Percentiles rank a stretch among this genome's conserved stretches.
Conservation (phyloP, 768 basidiomycete genomes). For the Mycena chlorophos region DNA sequence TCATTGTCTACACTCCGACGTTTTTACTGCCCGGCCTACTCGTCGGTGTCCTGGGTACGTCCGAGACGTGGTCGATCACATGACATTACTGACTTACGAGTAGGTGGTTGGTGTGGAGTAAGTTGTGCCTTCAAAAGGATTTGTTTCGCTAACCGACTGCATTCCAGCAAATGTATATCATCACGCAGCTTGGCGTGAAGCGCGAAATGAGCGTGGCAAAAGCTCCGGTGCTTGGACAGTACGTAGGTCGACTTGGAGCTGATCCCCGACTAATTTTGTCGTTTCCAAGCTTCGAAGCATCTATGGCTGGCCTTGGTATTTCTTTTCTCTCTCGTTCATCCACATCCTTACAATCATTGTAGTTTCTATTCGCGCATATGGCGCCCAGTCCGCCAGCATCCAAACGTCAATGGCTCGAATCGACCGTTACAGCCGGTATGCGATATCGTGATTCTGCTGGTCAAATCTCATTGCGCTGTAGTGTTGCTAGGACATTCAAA, state of each 20-base stretch:
- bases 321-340: slow-evolving; percentile 6
- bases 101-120: slow-evolving; percentile 54
- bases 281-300: slow-evolving; percentile 46
- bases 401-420: slow-evolving; percentile 45
- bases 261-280: slow-evolving; percentile 24
- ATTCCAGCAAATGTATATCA: not conserved
- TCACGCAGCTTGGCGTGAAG: not conserved
- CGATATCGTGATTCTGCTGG: slow-evolving; percentile 43
- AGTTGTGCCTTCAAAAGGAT: slow-evolving; percentile 38
- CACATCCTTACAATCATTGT: not conserved
- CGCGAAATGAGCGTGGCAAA: slow-evolving; percentile 9
- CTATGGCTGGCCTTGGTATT: slow-evolving; percentile 46
- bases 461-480: not conserved
- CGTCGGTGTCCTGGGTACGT: slow-evolving; percentile 37
- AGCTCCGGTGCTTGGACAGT: slow-evolving; percentile 27
- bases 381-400: slow-evolving; percentile 46
- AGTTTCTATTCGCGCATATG: slow-evolving; percentile 53
- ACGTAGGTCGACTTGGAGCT: slow-evolving; percentile 33
- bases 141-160: slow-evolving; percentile 6
- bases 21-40: slow-evolving; percentile 41
- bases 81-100: slow-evolving; percentile 53
- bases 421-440: slow-evolving; percentile 46
- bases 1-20: slow-evolving; percentile 38
- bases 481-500: not conserved
- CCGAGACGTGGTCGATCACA: slow-evolving; percentile 52